These are phyloP conservation scores for Ganoderma sinense DNA, from an alignment of 1,284 basidiomycete species.

Conservation along the genomic window DNA sequence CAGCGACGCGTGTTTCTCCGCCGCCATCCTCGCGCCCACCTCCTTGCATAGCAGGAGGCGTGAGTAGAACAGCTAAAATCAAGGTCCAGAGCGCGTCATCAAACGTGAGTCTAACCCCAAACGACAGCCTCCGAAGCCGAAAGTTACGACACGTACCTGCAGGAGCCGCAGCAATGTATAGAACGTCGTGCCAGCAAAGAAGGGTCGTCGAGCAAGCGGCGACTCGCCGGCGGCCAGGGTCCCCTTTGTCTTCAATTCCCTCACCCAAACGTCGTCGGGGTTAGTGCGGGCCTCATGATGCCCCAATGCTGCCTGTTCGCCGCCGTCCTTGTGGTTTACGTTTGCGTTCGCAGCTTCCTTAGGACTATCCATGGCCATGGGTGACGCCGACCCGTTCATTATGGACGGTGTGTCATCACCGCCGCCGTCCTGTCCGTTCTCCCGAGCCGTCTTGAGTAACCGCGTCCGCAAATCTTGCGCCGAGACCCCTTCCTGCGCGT, in stretches of 20 bases:
- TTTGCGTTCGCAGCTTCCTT: slow-evolving; percentile 10
- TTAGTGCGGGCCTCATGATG: slow-evolving; percentile 35
- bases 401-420: slow-evolving; percentile 35
- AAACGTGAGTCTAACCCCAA: slow-evolving; percentile 18
- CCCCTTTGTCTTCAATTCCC: slow-evolving; percentile 43
- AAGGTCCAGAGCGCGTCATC: neutral
- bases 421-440: slow-evolving; percentile 47
- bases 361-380: slow-evolving; percentile 29
- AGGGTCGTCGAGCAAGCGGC: slow-evolving; percentile 55
- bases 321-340: slow-evolving; percentile 4
- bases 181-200: slow-evolving; percentile 94
- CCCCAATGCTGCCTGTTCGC: slow-evolving; percentile 7
- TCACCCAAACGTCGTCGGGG: slow-evolving; percentile 66
- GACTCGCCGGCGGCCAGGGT: slow-evolving; percentile 43
- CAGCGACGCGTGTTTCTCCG: slow-evolving; percentile 64
- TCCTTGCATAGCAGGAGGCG: slow-evolving; percentile 89
- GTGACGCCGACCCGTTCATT: slow-evolving; percentile 34
- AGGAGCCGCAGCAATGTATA: slow-evolving; percentile 90
- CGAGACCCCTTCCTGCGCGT: slow-evolving; percentile 55
- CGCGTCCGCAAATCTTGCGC: slow-evolving; percentile 82
- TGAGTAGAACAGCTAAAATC: slow-evolving; percentile 82
- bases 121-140: slow-evolving; percentile 5
- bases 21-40: slow-evolving; percentile 70
- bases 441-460: slow-evolving; percentile 75
- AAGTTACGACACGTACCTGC: slow-evolving; percentile 64